A percentile compares a stretch with the other conserved stretches of the same genome.
These are phyloP conservation scores for Phanerodontia chrysosporium DNA, from an alignment of 768 basidiomycete genomes.

Conservation along the genomic window DNA sequence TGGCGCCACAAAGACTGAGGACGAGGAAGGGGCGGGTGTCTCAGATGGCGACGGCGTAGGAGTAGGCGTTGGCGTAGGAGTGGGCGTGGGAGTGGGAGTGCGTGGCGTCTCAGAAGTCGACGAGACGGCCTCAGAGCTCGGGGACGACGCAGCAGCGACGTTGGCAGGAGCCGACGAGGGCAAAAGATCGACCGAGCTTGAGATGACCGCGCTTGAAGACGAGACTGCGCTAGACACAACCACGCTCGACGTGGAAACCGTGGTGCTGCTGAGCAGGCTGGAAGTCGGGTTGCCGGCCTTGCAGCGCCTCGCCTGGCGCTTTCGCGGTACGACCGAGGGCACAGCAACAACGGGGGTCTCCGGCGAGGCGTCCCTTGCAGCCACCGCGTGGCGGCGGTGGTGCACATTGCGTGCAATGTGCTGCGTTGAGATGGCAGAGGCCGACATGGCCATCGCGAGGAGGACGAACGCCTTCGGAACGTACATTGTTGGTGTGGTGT, in stretches of 20 bases:
- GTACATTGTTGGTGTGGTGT: slow-evolving; percentile 29
- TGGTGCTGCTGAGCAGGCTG: slow-evolving; percentile 4
- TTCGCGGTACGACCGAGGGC: slow-evolving; percentile 10
- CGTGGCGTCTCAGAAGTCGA: no score
- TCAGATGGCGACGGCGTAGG: no score
- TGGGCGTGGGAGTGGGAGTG: no score
- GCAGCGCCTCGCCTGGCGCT: slow-evolving; percentile 19
- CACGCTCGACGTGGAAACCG: slow-evolving; percentile 11
- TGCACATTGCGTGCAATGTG: slow-evolving; percentile 33
- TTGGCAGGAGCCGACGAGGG: slow-evolving; percentile 17
- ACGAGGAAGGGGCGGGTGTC: background rate
- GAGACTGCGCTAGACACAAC: background rate
- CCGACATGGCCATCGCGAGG: slow-evolving; percentile 39
- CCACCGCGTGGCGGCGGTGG: slow-evolving; percentile 42
- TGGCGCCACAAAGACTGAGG: background rate
- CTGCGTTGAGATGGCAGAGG: slow-evolving; percentile 32
- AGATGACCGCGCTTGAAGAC: background rate
- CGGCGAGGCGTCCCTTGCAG: slow-evolving; percentile 38
- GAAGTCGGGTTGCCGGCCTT: slow-evolving; percentile 12
- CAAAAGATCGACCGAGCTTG: slow-evolving; percentile 15
- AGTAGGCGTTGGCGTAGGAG: no score
- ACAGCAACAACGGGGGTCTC: slow-evolving; percentile 12
- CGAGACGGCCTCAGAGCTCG: background rate
- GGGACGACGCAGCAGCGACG: slow-evolving; percentile 4
- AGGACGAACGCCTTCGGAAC: slow-evolving; percentile 41